Conservation (phyloP, 2,329 filamentous ascomycete species). For the Diaporthe citri region DNA sequence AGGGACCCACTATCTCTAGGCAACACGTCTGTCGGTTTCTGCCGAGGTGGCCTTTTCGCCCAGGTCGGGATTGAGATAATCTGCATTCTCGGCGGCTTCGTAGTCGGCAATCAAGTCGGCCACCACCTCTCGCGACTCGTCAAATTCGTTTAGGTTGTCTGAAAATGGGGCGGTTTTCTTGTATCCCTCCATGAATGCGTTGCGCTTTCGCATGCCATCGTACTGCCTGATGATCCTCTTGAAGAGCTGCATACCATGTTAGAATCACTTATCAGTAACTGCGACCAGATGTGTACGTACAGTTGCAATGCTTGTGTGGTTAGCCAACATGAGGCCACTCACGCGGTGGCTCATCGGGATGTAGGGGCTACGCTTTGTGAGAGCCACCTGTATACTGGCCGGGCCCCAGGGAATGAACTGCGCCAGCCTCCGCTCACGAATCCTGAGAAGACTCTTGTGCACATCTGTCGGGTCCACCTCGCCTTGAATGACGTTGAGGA, state of each 20-base stretch:
- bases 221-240: slow-evolving; percentile 94
- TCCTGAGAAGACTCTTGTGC: slow-evolving; percentile 96
- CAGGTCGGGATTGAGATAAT: slow-evolving; percentile 85
- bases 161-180: slow-evolving; percentile 95
- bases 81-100: slow-evolving; percentile 90
- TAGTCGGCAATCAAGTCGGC: slow-evolving; percentile 94
- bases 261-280: slow-evolving; percentile 14
- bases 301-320: slow-evolving; percentile 96
- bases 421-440: slow-evolving; percentile 91
- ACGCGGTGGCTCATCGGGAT: slow-evolving; percentile 94
- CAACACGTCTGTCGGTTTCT: slow-evolving; percentile 65
- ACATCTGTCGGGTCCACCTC: slow-evolving; percentile 98
- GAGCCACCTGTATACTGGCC: slow-evolving; percentile 94
- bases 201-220: slow-evolving; percentile 93
- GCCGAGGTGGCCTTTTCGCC: slow-evolving; percentile 65
- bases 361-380: slow-evolving; percentile 97
- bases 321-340: slow-evolving; percentile 96
- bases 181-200: slow-evolving; percentile 96
- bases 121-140: slow-evolving; percentile 92
- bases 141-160: slow-evolving; percentile 93
- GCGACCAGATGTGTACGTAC: slow-evolving; percentile 56
- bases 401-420: slow-evolving; percentile 99
- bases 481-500: slow-evolving; percentile 98
- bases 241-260: slow-evolving; percentile 73
- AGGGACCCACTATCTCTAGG: slow-evolving; percentile 43